phyloP scores from a whole-genome alignment of 345 rosid genomes.

The Cardamine occulta region DNA sequence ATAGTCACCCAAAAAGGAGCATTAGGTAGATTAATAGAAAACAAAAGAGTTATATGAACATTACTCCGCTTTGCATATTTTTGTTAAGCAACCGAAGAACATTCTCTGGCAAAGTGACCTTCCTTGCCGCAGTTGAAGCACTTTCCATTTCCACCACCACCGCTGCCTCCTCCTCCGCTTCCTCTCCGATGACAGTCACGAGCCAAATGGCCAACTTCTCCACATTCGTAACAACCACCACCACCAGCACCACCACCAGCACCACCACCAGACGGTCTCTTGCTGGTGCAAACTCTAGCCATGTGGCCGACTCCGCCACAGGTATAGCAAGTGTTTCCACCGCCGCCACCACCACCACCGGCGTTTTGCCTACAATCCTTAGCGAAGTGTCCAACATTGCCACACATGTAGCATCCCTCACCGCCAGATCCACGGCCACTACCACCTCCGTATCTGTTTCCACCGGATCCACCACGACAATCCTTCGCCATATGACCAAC shows the following conservation, averaged over 20 bases:
- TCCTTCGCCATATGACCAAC: constrained; percentile 53
- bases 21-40: constrained; percentile 12
- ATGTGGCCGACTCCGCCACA: constrained; percentile 48
- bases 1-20: constrained; percentile 25
- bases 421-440: constrained; percentile 47
- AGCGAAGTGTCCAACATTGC: constrained; percentile 54
- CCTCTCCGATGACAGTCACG: constrained; percentile 50
- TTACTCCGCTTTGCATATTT: constrained; percentile 33
- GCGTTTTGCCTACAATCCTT: constrained; percentile 51
- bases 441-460: constrained; percentile 40
- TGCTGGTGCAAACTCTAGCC: constrained; percentile 50
- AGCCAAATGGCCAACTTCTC: constrained; percentile 47
- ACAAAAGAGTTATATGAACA: constrained; percentile 35
- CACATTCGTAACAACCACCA: constrained; percentile 47
- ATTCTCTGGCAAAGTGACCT: constrained; percentile 64
- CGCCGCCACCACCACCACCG: constrained; percentile 42
- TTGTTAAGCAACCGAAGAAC: constrained; percentile 42
- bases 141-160: constrained; percentile 37
- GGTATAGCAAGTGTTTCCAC: constrained; percentile 44
- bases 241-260: constrained; percentile 28
- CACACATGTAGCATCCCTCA: constrained; percentile 54
- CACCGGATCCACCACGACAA: constrained; percentile 37
- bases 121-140: constrained; percentile 56
- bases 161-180: constrained; percentile 1
- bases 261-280: constrained; percentile 39